Conservation (phyloP, 192 early-diverging fungal genomes). For the Phycomyces blakesleeanus region DNA sequence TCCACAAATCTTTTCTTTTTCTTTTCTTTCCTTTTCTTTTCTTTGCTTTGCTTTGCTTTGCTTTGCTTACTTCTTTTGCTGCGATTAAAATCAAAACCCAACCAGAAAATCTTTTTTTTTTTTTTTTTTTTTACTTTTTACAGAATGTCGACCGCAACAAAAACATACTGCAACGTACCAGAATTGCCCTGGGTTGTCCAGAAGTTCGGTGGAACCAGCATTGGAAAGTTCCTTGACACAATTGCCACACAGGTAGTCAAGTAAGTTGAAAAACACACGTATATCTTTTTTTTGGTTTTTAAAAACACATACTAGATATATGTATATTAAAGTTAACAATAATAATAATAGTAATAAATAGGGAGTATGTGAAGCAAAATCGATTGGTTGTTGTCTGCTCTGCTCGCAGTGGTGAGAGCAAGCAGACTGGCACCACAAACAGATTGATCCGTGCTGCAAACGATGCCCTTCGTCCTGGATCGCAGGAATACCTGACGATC, state of each 20-base stretch:
- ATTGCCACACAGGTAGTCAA: slow-evolving; percentile 78
- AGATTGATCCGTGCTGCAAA: slow-evolving; percentile 58
- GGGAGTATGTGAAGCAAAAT: slow-evolving; percentile 66
- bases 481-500: slow-evolving; percentile 64
- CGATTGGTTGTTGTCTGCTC: slow-evolving; percentile 92
- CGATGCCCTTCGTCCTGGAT: slow-evolving; percentile 70
- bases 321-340: background rate
- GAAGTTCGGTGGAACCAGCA: slow-evolving; percentile 97
- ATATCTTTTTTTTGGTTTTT: background rate
- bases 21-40: slow-evolving; percentile 5
- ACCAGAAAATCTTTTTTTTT: too few species aligned
- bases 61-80: too few species aligned
- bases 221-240: slow-evolving; percentile 79
- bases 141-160: background rate
- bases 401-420: slow-evolving; percentile 85
- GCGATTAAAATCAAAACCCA: too few species aligned
- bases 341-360: slow-evolving; percentile 23
- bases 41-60: slow-evolving; percentile 3
- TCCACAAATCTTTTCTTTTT: too few species aligned
- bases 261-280: slow-evolving; percentile 57
- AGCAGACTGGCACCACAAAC: slow-evolving; percentile 89
- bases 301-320: slow-evolving; percentile 23
- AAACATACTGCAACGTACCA: slow-evolving; percentile 17
- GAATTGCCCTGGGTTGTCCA: slow-evolving; percentile 65
- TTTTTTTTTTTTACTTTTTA: slow-evolving; percentile 9